These are phyloP conservation scores for Leucocoprinus sp. DNA, from an alignment of 768 basidiomycete genomes.

Conservation along the genomic window DNA sequence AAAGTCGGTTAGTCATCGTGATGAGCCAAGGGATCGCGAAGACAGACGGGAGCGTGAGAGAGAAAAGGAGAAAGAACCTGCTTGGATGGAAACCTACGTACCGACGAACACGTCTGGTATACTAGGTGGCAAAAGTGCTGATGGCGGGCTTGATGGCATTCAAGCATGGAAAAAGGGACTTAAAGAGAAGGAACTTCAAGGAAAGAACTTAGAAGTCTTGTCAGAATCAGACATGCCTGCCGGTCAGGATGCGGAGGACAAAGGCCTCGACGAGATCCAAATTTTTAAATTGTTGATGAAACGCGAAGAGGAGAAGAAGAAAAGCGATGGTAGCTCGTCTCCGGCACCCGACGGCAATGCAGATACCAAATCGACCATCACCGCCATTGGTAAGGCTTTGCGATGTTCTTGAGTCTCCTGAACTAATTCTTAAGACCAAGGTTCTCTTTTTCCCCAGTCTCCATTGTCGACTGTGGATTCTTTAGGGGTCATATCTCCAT, in stretches of 20 bases:
- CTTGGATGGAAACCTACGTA: slow-evolving; percentile 88
- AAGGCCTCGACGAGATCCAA: slow-evolving; percentile 67
- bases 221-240: slow-evolving; percentile 1
- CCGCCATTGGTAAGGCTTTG: not conserved
- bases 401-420: not conserved
- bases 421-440: not conserved
- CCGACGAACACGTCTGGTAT: slow-evolving; percentile 55
- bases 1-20: slow-evolving; percentile 28
- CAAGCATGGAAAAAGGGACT: slow-evolving; percentile 84
- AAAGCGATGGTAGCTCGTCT: slow-evolving; percentile 17
- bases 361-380: not conserved
- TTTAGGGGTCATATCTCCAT: not conserved
- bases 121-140: slow-evolving; percentile 48
- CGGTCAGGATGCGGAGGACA: slow-evolving; percentile 10
- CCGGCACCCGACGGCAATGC: not conserved
- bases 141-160: slow-evolving; percentile 73
- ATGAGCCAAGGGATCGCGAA: slow-evolving; percentile 42
- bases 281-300: slow-evolving; percentile 81
- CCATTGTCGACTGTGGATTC: not conserved
- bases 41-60: slow-evolving; percentile 43
- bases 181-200: slow-evolving; percentile 65
- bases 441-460: not conserved
- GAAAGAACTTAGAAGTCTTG: slow-evolving; percentile 25
- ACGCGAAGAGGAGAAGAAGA: slow-evolving; percentile 52
- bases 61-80: slow-evolving; percentile 79